Evolutionary conservation across 768 basidiomycete genomes (phyloP), one percentile per base, ranked within the genome.

Genomic region (Lentinula raphanica): DNA sequence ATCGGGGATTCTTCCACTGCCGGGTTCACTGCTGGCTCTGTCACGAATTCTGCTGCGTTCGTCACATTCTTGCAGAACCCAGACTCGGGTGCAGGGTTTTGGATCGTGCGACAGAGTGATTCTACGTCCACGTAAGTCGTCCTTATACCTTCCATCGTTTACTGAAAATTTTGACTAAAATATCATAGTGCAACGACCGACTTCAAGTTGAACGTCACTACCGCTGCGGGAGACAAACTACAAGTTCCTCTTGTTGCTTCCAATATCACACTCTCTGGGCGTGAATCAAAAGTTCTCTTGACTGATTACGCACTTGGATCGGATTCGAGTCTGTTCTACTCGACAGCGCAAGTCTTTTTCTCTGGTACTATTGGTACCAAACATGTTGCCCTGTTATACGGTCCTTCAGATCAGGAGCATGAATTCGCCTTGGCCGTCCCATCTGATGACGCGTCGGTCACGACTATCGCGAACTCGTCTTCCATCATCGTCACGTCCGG

Each of bases 271-370:
- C 80, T 93, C 9, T 65, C 71, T 28, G 91, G 90, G 6, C 79
- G 90, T n/a, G 82, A 91, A 68, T 88, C 86, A 45, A 92, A 90
- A 67, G 74, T 92, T 23, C 72, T 92, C 28, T 75, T 88, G 11
- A 84, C 87, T 0, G 83, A 90, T 67, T 90, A 90, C 65, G 72
- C 78, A 7, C 91, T 89, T 65, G 91, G 92, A 21, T 49, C 63
- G 3, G 28, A 23, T n/a, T 84, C 84, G 9, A 75, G 72, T 56
- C 65, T 88, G 1, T 69, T 80, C 3, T 92, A 89, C 68, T 85
- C 90, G 5, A 92, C 90, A 1, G 87, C 90, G 0, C 79, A 83
- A 58, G 76, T 94, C 25, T 79, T 92, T 64, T 90, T 81, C 63
- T 84, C 88, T 0, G 82, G 85, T 5, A 70, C 63, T 23, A 84